Base-by-base conservation (phyloP, 768 basidiomycete species). In the Lactarius hengduanensis region DNA sequence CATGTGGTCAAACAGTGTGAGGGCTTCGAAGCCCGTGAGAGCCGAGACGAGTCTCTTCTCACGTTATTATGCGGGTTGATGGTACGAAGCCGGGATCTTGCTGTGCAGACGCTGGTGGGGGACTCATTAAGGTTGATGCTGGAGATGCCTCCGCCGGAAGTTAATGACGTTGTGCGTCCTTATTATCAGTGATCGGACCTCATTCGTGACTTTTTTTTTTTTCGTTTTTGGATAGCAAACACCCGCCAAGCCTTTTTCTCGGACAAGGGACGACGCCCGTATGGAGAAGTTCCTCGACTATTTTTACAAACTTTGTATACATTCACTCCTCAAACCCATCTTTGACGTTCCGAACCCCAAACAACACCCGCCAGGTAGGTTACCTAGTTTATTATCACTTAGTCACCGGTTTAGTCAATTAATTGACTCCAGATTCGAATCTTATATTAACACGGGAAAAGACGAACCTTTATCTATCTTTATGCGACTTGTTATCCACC, bases 221-320 rank as follows among this genome's bases (percentile, higher is more conserved):
- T 36, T 57, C 59, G 36, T 26, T 63, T 61, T 53, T 53, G 22
- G 22, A 28, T 58, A 57, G 47, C 62, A 30, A 55, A 58, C 57
- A 54, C 71, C 64, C 34, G 61, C 62, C 57, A 83, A 86, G 76
- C 76, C 81, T 55, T 75, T 81, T 76, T 82, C 79, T 36, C 86
- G 88, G 6, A 72, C 78, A 62, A 94, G 91, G 75, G 95, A 96
- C 69, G 92, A 94, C 61, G 89, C 91, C 7, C 84, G 86, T 41
- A 89, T 89, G 1, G 97, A 98, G 75, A 85, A 87, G 64, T 99
- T 95, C 80, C 80, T 96, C 73, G 90, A 95, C 45, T 93, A 94
- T 75, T 96, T 98, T 77, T 98, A 98, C 79, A 93, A 94, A 76
- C 81, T 85, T 55, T 92, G 90, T 74, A 80, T 89, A 66, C 78